Base-by-base conservation (phyloP, 371 early-diverging fungal species). In the Syncephalastrum contaminatum region DNA sequence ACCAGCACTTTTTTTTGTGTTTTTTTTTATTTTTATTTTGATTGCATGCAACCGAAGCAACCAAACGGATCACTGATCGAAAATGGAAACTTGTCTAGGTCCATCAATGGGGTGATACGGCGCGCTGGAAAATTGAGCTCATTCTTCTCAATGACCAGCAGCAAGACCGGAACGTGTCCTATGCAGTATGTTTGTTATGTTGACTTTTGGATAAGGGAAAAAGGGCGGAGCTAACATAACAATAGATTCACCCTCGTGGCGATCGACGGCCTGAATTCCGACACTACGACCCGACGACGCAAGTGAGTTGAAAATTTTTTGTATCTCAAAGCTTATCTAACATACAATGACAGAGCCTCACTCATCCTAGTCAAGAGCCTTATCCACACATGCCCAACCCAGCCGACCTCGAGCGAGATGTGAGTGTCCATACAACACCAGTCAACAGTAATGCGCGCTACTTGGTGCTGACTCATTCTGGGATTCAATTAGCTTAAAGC, bases 81-180 rank as follows among this genome's bases (percentile, higher is more conserved):
- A 30, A 30, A 30, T 30, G 36, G 36, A 30, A 30, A 30, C 36
- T 30, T 8, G 25, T 56, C 15, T 24, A 62, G 62, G 59, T 62
- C 40, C 54, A 59, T 53, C 53, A 54, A 25, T 63, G 69, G 69
- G 64, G 69, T 5, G 60, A 62, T n/a, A 56, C 60, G 45, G 64
- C 63, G 7, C 58, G 56, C 52, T 68, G 64, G 64, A 63, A 64
- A 27, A 68, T 63, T 19, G 62, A 68, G 48, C 49, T 67, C 14
- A 62, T 63, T 20, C 48, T 62, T 22, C 48, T 51, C 16, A 51
- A 19, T 40, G 51, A 51, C 20, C 51, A 30, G n/a, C 36, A 30
- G 21, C 40, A 13, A 14, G 24, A 25, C 8, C 63, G 14, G 52
- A 58, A 20, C 53, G 56, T 39, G 53, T 46, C 24, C 45, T 55